Conservation (phyloP, 805 yeast species). For the Candida pseudofarinosa region DNA sequence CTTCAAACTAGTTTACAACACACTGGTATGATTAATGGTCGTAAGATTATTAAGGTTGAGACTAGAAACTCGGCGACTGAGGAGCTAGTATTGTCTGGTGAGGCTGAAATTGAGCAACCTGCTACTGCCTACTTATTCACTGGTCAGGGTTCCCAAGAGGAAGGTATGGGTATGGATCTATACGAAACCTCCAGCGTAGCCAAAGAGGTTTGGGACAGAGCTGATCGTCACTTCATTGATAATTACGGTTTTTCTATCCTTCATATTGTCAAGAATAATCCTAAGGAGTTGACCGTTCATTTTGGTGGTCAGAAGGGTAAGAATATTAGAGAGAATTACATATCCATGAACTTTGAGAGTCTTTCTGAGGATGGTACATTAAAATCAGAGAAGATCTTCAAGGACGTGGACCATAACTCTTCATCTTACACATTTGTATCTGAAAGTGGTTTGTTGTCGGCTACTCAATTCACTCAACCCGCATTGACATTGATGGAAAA, state of each 20-base stretch:
- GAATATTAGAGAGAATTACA: conserved; percentile 88
- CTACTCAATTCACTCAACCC: conserved; percentile 99
- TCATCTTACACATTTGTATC: conserved; percentile 85
- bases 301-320: conserved; percentile 98
- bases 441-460: conserved; percentile 92
- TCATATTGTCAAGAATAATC: conserved; percentile 93
- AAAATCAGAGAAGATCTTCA: conserved; percentile 92
- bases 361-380: conserved; percentile 78
- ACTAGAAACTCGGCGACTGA: conserved; percentile 80
- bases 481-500: conserved; percentile 99
- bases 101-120: conserved; percentile 99
- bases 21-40: conserved; percentile 98
- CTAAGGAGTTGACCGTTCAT: conserved; percentile 90
- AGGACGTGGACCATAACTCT: conserved; percentile 77
- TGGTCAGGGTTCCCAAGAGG: conserved; percentile 99
- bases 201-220: conserved; percentile 94
- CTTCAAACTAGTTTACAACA: conserved; percentile 87
- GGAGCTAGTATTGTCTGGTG: conserved; percentile 77
- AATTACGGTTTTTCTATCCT: conserved; percentile 97
- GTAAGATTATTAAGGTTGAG: conserved; percentile 92
- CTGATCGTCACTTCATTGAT: conserved; percentile 86
- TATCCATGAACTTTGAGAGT: conserved; percentile 96
- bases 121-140: conserved; percentile 95
- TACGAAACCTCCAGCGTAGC: conserved; percentile 90
- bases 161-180: conserved; percentile 99